Evolutionary conservation across 176 grass and related monocot genomes (phyloP), one percentile per base, ranked within the genome.

Genomic region (Thalia dealbata): DNA sequence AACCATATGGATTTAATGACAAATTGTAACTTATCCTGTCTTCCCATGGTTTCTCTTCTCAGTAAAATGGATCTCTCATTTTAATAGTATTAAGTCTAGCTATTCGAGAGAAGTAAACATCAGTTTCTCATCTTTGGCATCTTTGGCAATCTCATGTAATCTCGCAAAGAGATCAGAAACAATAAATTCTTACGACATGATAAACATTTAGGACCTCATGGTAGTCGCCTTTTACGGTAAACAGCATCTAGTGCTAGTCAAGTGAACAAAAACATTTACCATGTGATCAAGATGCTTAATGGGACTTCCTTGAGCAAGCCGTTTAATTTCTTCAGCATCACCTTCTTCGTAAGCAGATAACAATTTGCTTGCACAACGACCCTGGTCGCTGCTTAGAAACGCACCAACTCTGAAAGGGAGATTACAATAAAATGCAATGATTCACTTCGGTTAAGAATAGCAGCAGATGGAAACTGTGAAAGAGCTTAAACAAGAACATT

Each of bases 221-320:
- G 19, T n/a, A n/a, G 21, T 1, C 15, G 14, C 22, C 14, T 21
- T 0, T 21, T 55, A 79, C 25, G 14, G 29, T 46, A 55, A 66
- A 46, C 14, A 78, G 13, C 75, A 19, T 50, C 13, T 30, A 21
- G 22, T 73, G 67, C 29, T 50, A 60, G 30, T 52, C 3, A n/a
- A 63, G 35, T 19, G 76, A 10, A 62, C 35, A 19, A 43, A 41
- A 75, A 75, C 50, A 78, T 25, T 79, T 99, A 99, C 95, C 81
- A 83, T 85, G 69, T 99, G 95, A 69, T 99, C 95, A 0, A 99
- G 95, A 68, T 99, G 87, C 71, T 85, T 90, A 75, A 99, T 86
- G 68, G 83, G 60, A 71, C 71, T 93, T 74, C 83, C 86, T 64
- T 93, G 85, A 60, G 81, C 83, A 69, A 85, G 75, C 21, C 45